phyloP scores from a whole-genome alignment of 73 alveolate species.

The Strombidium stylifer region DNA sequence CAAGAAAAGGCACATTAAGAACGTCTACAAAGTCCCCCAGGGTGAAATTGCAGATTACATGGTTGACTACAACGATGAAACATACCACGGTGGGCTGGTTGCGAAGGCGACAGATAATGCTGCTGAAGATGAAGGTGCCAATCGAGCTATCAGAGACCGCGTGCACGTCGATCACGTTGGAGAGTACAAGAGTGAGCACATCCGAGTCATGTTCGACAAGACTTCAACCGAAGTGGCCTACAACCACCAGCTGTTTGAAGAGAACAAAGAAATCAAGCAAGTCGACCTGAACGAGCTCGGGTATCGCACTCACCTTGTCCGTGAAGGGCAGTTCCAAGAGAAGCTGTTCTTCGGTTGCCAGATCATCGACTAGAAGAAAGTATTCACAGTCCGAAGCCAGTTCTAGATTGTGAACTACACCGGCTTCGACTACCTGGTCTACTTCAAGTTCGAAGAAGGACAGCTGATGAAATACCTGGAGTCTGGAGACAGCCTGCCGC shows the following conservation, averaged over 20 bases:
- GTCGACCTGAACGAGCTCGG: slow-evolving; percentile 35
- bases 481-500: slow-evolving; percentile 49
- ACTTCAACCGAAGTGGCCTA: slow-evolving; percentile 20
- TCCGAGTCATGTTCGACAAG: slow-evolving; percentile 10
- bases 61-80: no score
- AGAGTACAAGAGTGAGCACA: slow-evolving; percentile 33
- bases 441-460: slow-evolving; percentile 8
- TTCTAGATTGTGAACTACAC: slow-evolving; percentile 36
- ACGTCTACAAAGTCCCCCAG: background rate
- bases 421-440: slow-evolving; percentile 28
- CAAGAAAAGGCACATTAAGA: background rate
- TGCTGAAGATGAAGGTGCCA: no score
- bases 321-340: slow-evolving; percentile 6
- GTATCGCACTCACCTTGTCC: slow-evolving; percentile 15
- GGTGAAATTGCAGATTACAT: no score
- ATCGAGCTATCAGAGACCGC: no score
- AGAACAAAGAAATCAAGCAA: slow-evolving; percentile 16
- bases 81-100: no score
- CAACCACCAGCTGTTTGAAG: background rate
- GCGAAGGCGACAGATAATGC: no score
- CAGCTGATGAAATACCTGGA: slow-evolving; percentile 13
- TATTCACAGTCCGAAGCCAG: slow-evolving; percentile 39
- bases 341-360: no score
- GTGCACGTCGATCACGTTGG: no score
- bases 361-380: no score